Evolutionary conservation across 2,329 filamentous ascomycete species (phyloP), one percentile per base, ranked within the genome.

Genomic region (Apiospora pterosperma): DNA sequence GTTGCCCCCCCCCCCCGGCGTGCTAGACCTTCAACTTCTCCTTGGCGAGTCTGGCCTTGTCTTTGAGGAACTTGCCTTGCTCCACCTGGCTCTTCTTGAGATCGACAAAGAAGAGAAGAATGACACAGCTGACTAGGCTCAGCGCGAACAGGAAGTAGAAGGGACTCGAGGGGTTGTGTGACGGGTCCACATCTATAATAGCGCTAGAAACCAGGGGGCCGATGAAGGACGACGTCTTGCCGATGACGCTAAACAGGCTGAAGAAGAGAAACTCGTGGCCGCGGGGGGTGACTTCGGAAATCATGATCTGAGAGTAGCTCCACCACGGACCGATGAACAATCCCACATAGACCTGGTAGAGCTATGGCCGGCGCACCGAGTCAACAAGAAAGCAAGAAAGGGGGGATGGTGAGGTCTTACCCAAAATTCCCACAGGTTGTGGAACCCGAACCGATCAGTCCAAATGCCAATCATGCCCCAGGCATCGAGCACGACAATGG

Each of bases 161-260:
- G 0, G 89, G 88, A 8, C 83, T 84, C 31, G 81, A 87, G 62
- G 85, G 84, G 70, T 90, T 85, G 63, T 85, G 81, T 6, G 81
- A 82, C 0, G 84, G 85, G 71, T 91, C 88, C 63, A 91, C 85
- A 71, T 91, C 88, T 64, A 91, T 90, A 65, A 91, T 91, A 6
- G 88, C 89, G 67, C 84, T 87, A 64, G 84, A 87, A n/a, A 92
- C 88, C 31, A 91, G 77, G 0, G 89, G 89, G 0, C 89, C 89
- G n/a, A n/a, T n/a, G n/a, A n/a, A n/a, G n/a, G n/a, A n/a, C n/a
- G n/a, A n/a, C n/a, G n/a, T n/a, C n/a, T n/a, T n/a, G n/a, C n/a
- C n/a, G n/a, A n/a, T n/a, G n/a, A n/a, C n/a, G n/a, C n/a, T n/a
- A n/a, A n/a, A n/a, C n/a, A n/a, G n/a, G n/a, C n/a, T n/a, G n/a